A percentile compares a stretch with the other conserved stretches of the same genome.
These are phyloP conservation scores for Orbilia quercus DNA, from an alignment of 2,329 filamentous ascomycete species.

Conservation along the genomic window DNA sequence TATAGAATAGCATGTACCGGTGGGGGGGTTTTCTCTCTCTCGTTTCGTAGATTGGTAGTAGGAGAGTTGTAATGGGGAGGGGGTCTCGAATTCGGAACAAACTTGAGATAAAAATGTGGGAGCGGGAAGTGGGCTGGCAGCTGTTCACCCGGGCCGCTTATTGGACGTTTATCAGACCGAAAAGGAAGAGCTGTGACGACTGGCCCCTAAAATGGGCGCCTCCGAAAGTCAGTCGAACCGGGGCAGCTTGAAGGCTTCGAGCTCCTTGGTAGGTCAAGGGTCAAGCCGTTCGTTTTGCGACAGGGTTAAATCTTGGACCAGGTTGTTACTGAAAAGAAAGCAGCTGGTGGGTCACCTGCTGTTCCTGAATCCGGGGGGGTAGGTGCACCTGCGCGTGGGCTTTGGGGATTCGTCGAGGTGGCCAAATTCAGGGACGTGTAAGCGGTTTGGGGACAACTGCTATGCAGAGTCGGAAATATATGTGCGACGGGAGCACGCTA, in stretches of 20 bases:
- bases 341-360: conserved; percentile 38
- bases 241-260: conserved; percentile 30
- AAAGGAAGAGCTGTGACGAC: conserved; percentile 24
- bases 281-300: conserved; percentile 16
- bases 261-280: conserved; percentile 31
- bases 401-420: conserved; percentile 6
- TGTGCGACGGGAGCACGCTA: background rate
- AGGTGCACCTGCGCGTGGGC: no score
- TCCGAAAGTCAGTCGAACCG: conserved; percentile 28
- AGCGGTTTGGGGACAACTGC: background rate
- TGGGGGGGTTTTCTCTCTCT: no score
- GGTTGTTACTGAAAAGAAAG: conserved; percentile 21
- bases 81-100: conserved; percentile 35
- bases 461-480: background rate
- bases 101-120: conserved; percentile 29
- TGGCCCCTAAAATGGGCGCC: conserved; percentile 35
- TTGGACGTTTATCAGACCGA: conserved; percentile 20
- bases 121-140: conserved; percentile 33
- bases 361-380: conserved; percentile 31
- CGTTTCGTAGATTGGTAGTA: conserved; percentile 13
- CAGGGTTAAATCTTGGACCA: conserved; percentile 25
- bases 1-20: conserved; percentile 24
- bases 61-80: conserved; percentile 34
- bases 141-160: conserved; percentile 20
- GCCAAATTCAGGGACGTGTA: conserved; percentile 12